These are phyloP conservation scores for Epichloe sylvatica DNA, from an alignment of 2,329 filamentous ascomycete genomes.

Conservation along the genomic window DNA sequence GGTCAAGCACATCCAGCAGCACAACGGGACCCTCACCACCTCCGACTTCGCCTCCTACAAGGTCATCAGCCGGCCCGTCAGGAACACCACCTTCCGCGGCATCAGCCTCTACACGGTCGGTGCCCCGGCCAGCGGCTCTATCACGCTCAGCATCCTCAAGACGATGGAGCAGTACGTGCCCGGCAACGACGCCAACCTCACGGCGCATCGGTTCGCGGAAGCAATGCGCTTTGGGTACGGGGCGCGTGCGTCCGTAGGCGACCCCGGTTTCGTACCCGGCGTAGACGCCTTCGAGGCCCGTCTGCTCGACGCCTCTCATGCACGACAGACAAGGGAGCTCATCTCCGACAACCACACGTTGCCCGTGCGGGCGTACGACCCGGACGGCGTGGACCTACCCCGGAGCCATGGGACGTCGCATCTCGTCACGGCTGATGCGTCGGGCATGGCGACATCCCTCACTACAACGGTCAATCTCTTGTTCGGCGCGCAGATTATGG, in stretches of 20 bases:
- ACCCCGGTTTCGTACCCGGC: conserved; percentile 58
- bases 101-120: conserved; percentile 56
- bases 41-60: conserved; percentile 63
- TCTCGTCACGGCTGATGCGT: conserved; percentile 54
- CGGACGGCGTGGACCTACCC: conserved; percentile 48
- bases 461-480: conserved; percentile 83
- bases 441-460: conserved; percentile 63
- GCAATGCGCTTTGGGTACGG: conserved; percentile 84
- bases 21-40: conserved; percentile 75
- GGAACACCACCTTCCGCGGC: conserved; percentile 52
- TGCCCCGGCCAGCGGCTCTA: conserved; percentile 64
- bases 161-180: conserved; percentile 63
- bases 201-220: conserved; percentile 72
- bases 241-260: conserved; percentile 62
- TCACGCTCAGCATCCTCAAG: conserved; percentile 65
- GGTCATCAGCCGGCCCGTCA: conserved; percentile 48
- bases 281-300: conserved; percentile 48
- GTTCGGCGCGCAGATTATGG: conserved; percentile 67
- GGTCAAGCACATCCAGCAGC: conserved; percentile 50
- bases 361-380: conserved; percentile 61
- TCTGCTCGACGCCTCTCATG: conserved; percentile 51
- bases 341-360: conserved; percentile 63
- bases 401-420: conserved; percentile 64
- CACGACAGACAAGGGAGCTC: conserved; percentile 43
- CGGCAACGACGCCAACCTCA: conserved; percentile 47